Conservation (phyloP, 1,139 yeast species). For the Trichomonascaceae sp. region DNA sequence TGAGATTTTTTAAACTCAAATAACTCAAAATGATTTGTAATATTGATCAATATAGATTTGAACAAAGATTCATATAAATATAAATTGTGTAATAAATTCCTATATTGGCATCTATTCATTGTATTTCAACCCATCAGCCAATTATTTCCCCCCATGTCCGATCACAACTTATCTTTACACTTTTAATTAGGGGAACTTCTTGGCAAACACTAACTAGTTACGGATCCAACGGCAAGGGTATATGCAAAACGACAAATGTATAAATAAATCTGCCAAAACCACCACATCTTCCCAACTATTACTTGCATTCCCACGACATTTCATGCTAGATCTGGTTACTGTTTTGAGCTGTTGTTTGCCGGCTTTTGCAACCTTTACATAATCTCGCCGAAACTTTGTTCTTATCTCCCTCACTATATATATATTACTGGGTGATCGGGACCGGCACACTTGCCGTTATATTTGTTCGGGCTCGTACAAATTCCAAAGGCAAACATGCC, state of each 20-base stretch:
- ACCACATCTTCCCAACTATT: neutral
- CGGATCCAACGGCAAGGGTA: neutral
- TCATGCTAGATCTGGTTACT: neutral
- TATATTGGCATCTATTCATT: neutral
- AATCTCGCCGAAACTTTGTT: neutral
- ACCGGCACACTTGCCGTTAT: neutral
- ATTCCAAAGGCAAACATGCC: neutral
- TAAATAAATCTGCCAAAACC: neutral
- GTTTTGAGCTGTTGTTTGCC: neutral
- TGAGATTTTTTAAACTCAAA: neutral
- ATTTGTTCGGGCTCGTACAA: neutral
- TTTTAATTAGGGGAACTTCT: neutral
- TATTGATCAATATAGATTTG: neutral
- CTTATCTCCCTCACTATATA: neutral
- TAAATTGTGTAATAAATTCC: too few species aligned
- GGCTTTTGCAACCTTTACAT: neutral
- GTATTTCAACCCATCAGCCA: neutral
- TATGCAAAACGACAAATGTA: neutral
- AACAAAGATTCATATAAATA: too few species aligned
- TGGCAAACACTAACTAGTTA: neutral
- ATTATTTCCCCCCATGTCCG: neutral
- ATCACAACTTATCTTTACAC: neutral
- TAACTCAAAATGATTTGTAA: neutral
- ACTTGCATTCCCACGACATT: neutral
- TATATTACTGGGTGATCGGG: neutral